Base-by-base conservation (phyloP, 768 basidiomycete species). In the Lactifluus subvellereus region DNA sequence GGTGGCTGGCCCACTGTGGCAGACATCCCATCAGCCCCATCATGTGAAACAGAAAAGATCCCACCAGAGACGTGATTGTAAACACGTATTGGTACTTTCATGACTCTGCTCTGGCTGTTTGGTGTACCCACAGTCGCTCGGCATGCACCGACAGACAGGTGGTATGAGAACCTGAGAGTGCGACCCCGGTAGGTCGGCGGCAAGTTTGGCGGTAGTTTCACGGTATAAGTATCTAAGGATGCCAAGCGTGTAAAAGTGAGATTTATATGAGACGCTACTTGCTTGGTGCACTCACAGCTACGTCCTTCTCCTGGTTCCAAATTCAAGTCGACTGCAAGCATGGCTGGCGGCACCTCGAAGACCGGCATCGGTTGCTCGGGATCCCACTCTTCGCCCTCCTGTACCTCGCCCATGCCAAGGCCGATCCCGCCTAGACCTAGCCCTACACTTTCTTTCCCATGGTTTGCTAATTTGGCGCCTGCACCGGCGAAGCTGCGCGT, bases 121-220 rank as follows among this genome's bases (percentile, higher is more conserved):
- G 74, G 77, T 13, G 67, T 47, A 61, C 74, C 69, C 55, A 74
- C 69, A 42, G 71, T 72, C 42, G 88, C 84, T 13, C 91, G 82
- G 73, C 89, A 95, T 0, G 91, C 87, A 1, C 94, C 94, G 1
- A 98, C 81, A n/a, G 89, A 79, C 13, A 99, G 82, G 66, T 94
- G 87, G 71, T 98, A 98, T 3, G 88, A 88, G 71, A 99, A 95
- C 69, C 79, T 81, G 63, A 98, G 78, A 3, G 87, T 81, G 49
- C 89, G 86, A 3, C 97, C 96, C 51, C 84, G 82, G 76, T 91
- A 97, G 0, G 94, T 93, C 0, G 97, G 97, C 2, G 97, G 97
- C 0, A 98, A 77, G 60, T 84, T 83, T 11, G 83, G 78, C 0
- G 97, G 96, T 1, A 99, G 76, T 0, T 76, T 74, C 13, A 95